phyloP scores from a whole-genome alignment of 352 stramenopile species.

The Blastocystis hominis region DNA sequence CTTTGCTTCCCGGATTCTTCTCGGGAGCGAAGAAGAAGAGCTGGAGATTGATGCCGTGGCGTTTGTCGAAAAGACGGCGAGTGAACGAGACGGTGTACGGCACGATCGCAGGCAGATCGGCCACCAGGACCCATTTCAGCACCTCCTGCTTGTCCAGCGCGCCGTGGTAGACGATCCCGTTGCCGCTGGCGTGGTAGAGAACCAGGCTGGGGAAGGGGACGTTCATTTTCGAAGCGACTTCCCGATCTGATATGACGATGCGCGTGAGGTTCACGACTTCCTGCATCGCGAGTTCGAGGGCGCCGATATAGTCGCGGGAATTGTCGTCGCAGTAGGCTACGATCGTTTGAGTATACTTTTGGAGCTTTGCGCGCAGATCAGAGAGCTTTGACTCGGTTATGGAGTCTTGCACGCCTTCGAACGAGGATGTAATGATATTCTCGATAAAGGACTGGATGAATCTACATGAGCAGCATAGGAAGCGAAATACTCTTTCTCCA shows the following conservation, averaged over 20 bases:
- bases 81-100: slow-evolving; percentile 1
- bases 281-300: background rate
- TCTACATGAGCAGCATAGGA: background rate
- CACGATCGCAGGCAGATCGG: slow-evolving; percentile 24
- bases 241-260: background rate
- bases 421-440: background rate
- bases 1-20: background rate
- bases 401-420: background rate
- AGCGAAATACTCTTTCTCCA: background rate
- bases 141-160: background rate
- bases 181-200: background rate
- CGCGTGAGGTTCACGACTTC: slow-evolving; percentile 2
- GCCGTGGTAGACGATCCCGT: background rate
- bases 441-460: background rate
- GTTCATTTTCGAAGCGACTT: background rate
- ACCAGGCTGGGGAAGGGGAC: background rate
- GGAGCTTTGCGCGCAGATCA: background rate
- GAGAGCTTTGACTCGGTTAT: background rate
- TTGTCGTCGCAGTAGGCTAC: background rate
- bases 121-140: background rate
- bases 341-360: background rate
- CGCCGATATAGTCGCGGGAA: background rate
- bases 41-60: background rate
- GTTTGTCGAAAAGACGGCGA: background rate
- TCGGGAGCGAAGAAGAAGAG: slow-evolving; percentile 26